These are phyloP conservation scores for Sporisorium reilianum DNA, from an alignment of 1,284 basidiomycete species.

Conservation along the genomic window DNA sequence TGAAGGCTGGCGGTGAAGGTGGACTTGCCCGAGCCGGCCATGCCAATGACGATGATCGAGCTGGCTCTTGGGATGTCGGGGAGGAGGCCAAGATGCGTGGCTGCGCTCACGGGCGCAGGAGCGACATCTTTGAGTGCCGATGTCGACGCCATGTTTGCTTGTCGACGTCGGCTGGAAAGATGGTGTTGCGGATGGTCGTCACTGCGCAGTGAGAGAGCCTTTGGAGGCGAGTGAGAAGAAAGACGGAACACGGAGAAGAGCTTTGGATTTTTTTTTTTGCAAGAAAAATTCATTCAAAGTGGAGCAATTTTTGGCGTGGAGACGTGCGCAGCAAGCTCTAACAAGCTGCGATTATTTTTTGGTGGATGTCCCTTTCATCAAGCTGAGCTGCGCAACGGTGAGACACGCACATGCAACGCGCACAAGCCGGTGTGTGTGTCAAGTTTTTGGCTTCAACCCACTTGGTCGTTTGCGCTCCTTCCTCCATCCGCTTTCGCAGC, in stretches of 20 bases:
- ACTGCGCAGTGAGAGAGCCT: not conserved
- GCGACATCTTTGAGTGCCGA: conserved; percentile 5
- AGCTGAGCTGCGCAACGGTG: not conserved
- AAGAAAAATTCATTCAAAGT: conserved; percentile 12
- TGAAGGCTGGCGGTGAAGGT: conserved; percentile 80
- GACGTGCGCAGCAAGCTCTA: not conserved
- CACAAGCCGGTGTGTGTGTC: conserved; percentile 8
- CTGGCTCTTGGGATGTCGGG: conserved; percentile 62
- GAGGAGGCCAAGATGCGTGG: conserved; percentile 41
- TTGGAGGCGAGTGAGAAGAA: not conserved
- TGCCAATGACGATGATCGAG: conserved; percentile 74
- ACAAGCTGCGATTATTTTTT: not conserved
- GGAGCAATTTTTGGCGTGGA: conserved; percentile 21
- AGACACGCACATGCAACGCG: conserved; percentile 7
- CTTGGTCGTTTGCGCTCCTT: not conserved
- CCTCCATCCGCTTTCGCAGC: not conserved
- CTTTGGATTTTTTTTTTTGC: not conserved
- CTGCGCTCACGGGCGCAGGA: conserved; percentile 19
- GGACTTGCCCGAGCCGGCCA: conserved; percentile 95
- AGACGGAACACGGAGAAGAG: conserved; percentile 15
- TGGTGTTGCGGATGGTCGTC: not conserved
- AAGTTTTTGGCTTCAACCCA: not conserved
- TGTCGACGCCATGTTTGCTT: conserved; percentile 22
- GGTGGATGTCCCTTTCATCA: conserved; percentile 1
- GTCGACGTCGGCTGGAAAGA: not conserved